Evolutionary conservation across 495 filamentous ascomycete genomes (phyloP).

Genomic region (Penicillium paradoxum): DNA sequence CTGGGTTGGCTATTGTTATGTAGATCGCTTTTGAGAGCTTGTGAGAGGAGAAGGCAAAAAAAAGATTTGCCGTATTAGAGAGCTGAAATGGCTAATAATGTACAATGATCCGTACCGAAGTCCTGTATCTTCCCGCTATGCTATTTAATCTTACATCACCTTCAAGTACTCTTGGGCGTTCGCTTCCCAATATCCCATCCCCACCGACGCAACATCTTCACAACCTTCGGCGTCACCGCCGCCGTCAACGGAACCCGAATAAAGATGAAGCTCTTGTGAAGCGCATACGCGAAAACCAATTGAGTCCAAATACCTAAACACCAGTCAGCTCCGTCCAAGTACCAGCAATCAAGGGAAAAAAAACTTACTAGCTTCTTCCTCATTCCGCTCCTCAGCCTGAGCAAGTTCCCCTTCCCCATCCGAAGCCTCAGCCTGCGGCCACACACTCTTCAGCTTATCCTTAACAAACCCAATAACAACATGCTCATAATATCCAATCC

Average conservation of each 20-base stretch:
- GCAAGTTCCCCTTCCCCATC: slow-evolving; percentile 15
- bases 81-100: slow-evolving; percentile 29
- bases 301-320: slow-evolving; percentile 73
- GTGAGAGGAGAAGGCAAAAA: slow-evolving; percentile 25
- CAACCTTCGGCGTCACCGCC: slow-evolving; percentile 85
- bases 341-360: no score
- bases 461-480: slow-evolving; percentile 37
- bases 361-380: slow-evolving; percentile 51
- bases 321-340: background rate
- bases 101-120: slow-evolving; percentile 25
- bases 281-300: slow-evolving; percentile 87
- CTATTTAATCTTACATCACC: slow-evolving; percentile 16
- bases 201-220: slow-evolving; percentile 78
- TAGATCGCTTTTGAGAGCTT: slow-evolving; percentile 4
- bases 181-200: slow-evolving; percentile 71
- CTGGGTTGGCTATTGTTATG: slow-evolving; percentile 11
- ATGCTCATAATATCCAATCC: slow-evolving; percentile 63
- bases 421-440: slow-evolving; percentile 22
- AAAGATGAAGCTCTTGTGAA: slow-evolving; percentile 98
- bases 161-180: slow-evolving; percentile 43
- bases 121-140: slow-evolving; percentile 26
- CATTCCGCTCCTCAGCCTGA: slow-evolving; percentile 30
- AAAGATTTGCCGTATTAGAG: slow-evolving; percentile 25
- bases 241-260: slow-evolving; percentile 84
- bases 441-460: slow-evolving; percentile 23